phyloP scores from a whole-genome alignment of 768 basidiomycete genomes.

The Dioszegia hungarica region DNA sequence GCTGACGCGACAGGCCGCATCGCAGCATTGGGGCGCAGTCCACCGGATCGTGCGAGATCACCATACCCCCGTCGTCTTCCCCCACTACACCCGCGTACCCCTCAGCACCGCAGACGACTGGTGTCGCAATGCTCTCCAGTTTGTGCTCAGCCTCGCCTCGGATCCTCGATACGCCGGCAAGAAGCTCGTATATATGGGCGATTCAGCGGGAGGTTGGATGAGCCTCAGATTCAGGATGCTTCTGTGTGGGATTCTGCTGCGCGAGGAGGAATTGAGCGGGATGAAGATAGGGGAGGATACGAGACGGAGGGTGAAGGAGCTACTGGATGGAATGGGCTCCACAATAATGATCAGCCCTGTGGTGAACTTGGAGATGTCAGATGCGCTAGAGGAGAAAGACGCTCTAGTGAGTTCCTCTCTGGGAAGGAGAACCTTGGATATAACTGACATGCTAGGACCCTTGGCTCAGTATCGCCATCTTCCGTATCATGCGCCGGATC shows the following conservation, averaged over 20 bases:
- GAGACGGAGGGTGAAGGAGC: not conserved
- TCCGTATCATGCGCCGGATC: not conserved
- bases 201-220: slow-evolving; percentile 24
- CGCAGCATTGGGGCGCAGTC: slow-evolving; percentile 12
- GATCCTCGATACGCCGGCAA: slow-evolving; percentile 18
- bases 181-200: slow-evolving; percentile 19
- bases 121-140: slow-evolving; percentile 7
- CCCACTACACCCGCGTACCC: slow-evolving; percentile 17
- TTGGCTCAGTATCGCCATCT: slow-evolving; percentile 10
- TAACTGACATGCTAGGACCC: slow-evolving; percentile 11
- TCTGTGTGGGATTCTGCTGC: slow-evolving; percentile 3
- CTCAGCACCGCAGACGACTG: slow-evolving; percentile 8
- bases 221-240: slow-evolving; percentile 3
- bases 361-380: slow-evolving; percentile 2
- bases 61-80: slow-evolving; percentile 12
- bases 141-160: slow-evolving; percentile 6
- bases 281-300: not conserved
- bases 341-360: slow-evolving; percentile 19
- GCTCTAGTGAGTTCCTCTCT: not conserved
- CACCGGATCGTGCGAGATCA: slow-evolving; percentile 6
- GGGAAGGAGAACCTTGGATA: not conserved
- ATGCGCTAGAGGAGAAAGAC: slow-evolving; percentile 4
- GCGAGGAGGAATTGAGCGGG: not conserved
- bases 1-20: not conserved
- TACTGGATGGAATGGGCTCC: not conserved